Evolutionary conservation across 495 filamentous ascomycete species (phyloP), one percentile per base, ranked within the genome.

Genomic region (Daldinia childiae): DNA sequence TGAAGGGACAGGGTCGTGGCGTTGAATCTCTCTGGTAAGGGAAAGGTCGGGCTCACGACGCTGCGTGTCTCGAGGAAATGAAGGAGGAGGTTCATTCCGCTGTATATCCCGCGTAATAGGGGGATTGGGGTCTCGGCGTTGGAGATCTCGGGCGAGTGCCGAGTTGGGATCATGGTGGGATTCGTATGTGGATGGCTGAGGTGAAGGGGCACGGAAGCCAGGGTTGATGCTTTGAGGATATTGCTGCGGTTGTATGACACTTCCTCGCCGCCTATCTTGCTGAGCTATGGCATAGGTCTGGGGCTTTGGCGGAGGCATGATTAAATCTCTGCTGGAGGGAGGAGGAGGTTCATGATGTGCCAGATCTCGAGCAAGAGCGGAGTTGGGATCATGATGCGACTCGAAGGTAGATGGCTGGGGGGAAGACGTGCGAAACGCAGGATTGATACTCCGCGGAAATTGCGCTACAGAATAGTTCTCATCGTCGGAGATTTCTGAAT

Each of bases 201-300:
- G 96, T 26, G 96, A 71, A 6, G 68, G 68, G 58, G 62, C 62
- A 41, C 95, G 89, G 85, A 93, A 98, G 0, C 94, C 92, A 45
- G 96, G 94, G 75, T 99, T 98, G 79, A 97, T 97, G 11, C 90
- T 92, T 57, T 94, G 87, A 62, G 94, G 93, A 79, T 98, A 98
- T 76, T 98, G 67, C 38, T 71, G 61, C 29, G 66, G 58, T n/a
- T 59, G 57, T 19, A 21, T 29, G 15, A 57, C 54, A 12, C 54
- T 57, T 57, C 54, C 54, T 57, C 29, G 54, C 17, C 27, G 54
- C 17, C 54, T 38, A 21, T 57, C 54, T n/a, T 17, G 54, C 54
- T 57, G 54, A 21, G 29, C 15, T n/a, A 63, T 24, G 12, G 57
- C 32, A 32, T 64, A 27, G 27, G 1, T 64, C 32, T 41, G 34